Conservation (phyloP, 2,329 filamentous ascomycete species). For the Teratosphaeria nubilosa region DNA sequence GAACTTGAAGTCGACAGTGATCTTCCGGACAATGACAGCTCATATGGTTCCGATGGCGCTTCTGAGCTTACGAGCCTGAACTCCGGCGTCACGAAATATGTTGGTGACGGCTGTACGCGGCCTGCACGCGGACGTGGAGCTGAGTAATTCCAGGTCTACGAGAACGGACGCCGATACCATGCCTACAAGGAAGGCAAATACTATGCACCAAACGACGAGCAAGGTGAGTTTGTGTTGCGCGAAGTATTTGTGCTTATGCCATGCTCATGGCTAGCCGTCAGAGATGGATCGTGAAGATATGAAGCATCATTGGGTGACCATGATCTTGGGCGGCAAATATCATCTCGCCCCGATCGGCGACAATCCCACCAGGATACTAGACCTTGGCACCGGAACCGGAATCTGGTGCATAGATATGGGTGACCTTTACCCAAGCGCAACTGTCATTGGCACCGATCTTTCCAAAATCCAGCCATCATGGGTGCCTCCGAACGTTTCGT, state of each 20-base stretch:
- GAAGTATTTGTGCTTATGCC: not conserved
- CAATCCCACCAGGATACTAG: conserved; percentile 26
- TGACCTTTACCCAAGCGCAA: conserved; percentile 13
- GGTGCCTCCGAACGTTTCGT: conserved; percentile 21
- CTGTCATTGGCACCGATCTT: conserved; percentile 18
- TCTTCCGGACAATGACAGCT: conserved; percentile 15
- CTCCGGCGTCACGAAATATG: conserved; percentile 4
- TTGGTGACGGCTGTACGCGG: conserved; percentile 10
- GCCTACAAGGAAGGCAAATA: conserved; percentile 21
- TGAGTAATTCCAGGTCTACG: not conserved
- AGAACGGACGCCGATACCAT: conserved; percentile 22
- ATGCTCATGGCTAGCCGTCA: not conserved
- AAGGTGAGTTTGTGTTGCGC: not conserved
- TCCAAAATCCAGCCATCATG: conserved; percentile 18
- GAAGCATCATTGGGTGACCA: conserved; percentile 14
- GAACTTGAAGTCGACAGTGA: conserved; percentile 17
- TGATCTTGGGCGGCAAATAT: conserved; percentile 24
- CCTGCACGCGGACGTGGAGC: not conserved
- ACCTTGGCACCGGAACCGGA: conserved; percentile 74
- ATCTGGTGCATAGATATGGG: conserved; percentile 67
- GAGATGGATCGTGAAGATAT: conserved; percentile 23
- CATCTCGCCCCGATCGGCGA: conserved; percentile 31
- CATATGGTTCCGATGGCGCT: conserved; percentile 19
- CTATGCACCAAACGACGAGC: conserved; percentile 25
- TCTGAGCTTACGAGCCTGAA: conserved; percentile 14